Percentiles rank a stretch among this genome's conserved stretches.
Conservation (phyloP, 1,139 yeast species). For the Taiozyma sp. region DNA sequence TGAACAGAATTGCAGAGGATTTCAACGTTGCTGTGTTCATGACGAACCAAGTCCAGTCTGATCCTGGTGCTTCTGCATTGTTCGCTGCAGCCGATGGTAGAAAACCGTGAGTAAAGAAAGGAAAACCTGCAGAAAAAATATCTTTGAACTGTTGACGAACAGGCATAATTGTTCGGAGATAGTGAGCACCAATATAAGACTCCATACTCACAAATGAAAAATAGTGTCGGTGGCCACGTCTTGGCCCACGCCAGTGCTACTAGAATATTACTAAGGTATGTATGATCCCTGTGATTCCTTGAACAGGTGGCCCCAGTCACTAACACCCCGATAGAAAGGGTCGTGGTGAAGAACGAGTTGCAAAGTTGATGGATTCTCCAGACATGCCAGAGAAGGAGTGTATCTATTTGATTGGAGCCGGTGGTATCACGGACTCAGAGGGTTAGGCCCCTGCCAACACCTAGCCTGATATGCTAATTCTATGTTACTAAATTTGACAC, state of each 20-base stretch:
- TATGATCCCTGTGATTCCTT: not conserved
- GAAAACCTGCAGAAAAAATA: not conserved
- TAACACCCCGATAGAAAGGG: conserved; percentile 40
- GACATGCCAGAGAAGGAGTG: conserved; percentile 60
- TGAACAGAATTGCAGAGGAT: conserved; percentile 53
- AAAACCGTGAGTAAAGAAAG: conserved; percentile 38
- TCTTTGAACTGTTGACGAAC: not conserved
- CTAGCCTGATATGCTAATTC: not conserved
- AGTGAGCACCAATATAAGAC: not conserved
- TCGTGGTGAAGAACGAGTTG: conserved; percentile 62
- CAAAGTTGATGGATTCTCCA: conserved; percentile 58
- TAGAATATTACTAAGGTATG: conserved; percentile 39
- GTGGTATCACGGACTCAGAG: conserved; percentile 47
- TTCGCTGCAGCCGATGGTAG: conserved; percentile 64
- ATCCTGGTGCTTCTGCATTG: conserved; percentile 61
- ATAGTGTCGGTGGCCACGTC: conserved; percentile 55
- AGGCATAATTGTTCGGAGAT: not conserved
- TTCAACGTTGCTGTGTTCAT: conserved; percentile 55
- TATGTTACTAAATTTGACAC: too few relatives aligned
- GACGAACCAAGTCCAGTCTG: conserved; percentile 65
- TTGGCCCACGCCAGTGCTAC: conserved; percentile 65
- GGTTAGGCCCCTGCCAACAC: conserved; percentile 1
- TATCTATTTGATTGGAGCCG: conserved; percentile 47
- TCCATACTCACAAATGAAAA: not conserved
- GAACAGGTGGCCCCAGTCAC: not conserved